Conservation (phyloP, 148 eudicot genomes). For the Mesembryanthemum crystallinum region DNA sequence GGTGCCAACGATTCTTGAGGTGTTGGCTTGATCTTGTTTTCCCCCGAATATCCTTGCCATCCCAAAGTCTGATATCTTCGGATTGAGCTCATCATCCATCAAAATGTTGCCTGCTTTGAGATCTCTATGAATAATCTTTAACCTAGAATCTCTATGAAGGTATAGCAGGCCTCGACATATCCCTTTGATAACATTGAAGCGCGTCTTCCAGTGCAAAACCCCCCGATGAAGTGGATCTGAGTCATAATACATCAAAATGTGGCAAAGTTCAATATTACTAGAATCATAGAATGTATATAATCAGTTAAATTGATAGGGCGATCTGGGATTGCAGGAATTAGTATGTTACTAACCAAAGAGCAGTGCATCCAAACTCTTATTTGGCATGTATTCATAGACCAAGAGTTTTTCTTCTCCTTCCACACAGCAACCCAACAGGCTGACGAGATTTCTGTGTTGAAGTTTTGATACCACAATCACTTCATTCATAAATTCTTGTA, state of each 20-base stretch:
- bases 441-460: constrained; percentile 50
- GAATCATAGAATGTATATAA: background rate
- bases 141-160: constrained; percentile 32
- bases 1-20: constrained; percentile 39
- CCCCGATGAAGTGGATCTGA: constrained; percentile 13
- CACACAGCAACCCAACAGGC: constrained; percentile 40
- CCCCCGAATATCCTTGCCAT: constrained; percentile 40
- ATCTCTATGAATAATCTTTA: constrained; percentile 32
- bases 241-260: too few species aligned
- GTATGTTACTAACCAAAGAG: constrained; percentile 32
- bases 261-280: too few species aligned
- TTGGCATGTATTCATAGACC: constrained; percentile 48
- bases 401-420: constrained; percentile 37
- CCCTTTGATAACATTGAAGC: constrained; percentile 32
- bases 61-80: constrained; percentile 46
- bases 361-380: constrained; percentile 38
- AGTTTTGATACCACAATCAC: constrained; percentile 43
- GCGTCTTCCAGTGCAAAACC: constrained; percentile 32
- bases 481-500: constrained; percentile 42
- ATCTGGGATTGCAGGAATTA: background rate
- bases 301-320: too few species aligned
- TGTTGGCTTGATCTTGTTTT: constrained; percentile 32
- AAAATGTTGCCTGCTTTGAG: constrained; percentile 32
- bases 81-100: constrained; percentile 21
- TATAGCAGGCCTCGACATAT: constrained; percentile 29